Percentiles rank a stretch among this genome's conserved stretches.
Conservation (phyloP, 2,329 filamentous ascomycete genomes). For the Hypoxylon sp. region DNA sequence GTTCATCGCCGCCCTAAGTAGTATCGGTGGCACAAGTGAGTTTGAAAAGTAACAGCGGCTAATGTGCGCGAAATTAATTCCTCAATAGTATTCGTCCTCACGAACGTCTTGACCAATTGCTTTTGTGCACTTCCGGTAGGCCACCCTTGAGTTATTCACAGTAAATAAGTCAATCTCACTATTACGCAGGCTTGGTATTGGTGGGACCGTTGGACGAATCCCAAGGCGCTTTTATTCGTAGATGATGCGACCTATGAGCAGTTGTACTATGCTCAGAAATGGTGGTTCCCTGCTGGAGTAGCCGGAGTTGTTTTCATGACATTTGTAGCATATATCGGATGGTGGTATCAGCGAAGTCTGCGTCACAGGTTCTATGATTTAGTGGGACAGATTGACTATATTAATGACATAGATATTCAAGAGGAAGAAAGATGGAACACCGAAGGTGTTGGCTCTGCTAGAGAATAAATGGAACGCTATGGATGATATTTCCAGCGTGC, state of each 20-base stretch:
- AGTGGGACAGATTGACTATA: constrained; percentile 23
- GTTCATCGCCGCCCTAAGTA: constrained; percentile 5
- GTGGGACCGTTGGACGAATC: constrained; percentile 23
- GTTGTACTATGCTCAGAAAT: constrained; percentile 28
- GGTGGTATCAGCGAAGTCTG: constrained; percentile 35
- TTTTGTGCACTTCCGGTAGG: constrained; percentile 21
- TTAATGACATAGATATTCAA: constrained; percentile 2
- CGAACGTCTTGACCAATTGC: constrained; percentile 20
- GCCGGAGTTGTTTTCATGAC: constrained; percentile 23
- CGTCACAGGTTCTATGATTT: constrained; percentile 26
- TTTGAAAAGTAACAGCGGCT: neutral
- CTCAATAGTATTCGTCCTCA: constrained; percentile 10
- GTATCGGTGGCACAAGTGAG: constrained; percentile 27
- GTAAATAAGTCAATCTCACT: neutral
- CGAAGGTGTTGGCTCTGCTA: neutral
- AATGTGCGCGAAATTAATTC: neutral
- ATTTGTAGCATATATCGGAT: constrained; percentile 26
- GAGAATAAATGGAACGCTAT: neutral
- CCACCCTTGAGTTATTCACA: neutral
- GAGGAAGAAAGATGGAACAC: neutral
- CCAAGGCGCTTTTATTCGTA: constrained; percentile 27
- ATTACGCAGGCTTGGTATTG: constrained; percentile 24
- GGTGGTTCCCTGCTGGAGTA: constrained; percentile 32
- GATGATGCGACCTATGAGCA: constrained; percentile 31
- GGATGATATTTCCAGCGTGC: no score